Percentiles rank a stretch among this genome's conserved stretches.
These are phyloP conservation scores for Entomortierella lignicola DNA, from an alignment of 192 early-diverging fungal species.

Conservation along the genomic window DNA sequence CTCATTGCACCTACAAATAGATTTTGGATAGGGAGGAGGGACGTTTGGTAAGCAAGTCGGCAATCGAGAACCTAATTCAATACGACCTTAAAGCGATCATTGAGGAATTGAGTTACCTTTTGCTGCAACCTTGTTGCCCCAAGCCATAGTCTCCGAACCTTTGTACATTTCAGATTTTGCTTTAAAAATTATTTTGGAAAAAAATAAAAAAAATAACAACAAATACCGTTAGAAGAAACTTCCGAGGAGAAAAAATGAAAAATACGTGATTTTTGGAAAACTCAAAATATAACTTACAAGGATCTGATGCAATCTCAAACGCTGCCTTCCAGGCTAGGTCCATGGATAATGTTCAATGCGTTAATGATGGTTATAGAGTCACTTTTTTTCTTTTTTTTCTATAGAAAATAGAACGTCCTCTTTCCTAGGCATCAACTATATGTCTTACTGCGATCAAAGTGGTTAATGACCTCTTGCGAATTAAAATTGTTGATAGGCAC, in stretches of 20 bases:
- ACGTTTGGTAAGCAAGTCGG: neutral
- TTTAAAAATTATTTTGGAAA: conserved; percentile 7
- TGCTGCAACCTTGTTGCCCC: conserved; percentile 27
- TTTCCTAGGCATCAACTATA: neutral
- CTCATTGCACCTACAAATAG: conserved; percentile 26
- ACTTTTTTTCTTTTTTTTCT: too few species aligned
- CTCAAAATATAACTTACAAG: conserved; percentile 4
- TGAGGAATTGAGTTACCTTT: conserved; percentile 13
- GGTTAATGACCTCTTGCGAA: conserved; percentile 51
- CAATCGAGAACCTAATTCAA: neutral
- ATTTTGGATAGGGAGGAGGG: neutral
- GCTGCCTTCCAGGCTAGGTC: conserved; percentile 43
- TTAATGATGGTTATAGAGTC: too few species aligned
- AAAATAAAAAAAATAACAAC: neutral
- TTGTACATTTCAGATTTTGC: conserved; percentile 52
- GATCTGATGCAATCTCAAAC: conserved; percentile 10
- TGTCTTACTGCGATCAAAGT: conserved; percentile 39
- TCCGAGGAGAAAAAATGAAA: conserved; percentile 3
- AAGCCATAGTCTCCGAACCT: conserved; percentile 39
- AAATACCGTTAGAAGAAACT: neutral
- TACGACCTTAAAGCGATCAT: neutral
- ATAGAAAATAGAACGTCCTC: too few species aligned
- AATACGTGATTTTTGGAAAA: too few species aligned
- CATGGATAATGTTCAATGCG: neutral
- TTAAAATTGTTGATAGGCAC: conserved; percentile 48